Evolutionary conservation across 352 stramenopile species (phyloP).

Genomic region (Globisporangium nunn): DNA sequence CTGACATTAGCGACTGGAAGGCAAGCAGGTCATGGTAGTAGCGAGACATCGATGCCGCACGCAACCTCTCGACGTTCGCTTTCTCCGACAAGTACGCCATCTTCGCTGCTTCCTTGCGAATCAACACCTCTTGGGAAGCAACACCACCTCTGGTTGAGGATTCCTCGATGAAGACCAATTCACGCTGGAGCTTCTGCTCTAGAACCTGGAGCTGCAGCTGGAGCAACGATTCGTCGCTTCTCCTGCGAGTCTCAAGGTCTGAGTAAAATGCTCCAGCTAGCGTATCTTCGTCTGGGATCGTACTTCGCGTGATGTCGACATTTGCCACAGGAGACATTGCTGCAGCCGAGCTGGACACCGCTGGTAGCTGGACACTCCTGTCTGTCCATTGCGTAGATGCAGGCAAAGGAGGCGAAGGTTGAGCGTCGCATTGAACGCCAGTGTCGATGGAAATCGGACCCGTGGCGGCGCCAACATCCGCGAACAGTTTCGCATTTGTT

Average conservation of each 20-base stretch:
- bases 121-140: conserved; percentile 11
- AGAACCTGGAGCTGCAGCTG: conserved; percentile 34
- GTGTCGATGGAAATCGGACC: conserved; percentile 16
- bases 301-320: background rate
- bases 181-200: conserved; percentile 26
- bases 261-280: conserved; percentile 23
- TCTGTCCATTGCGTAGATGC: background rate
- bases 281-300: background rate
- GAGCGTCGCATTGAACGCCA: conserved; percentile 26
- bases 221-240: conserved; percentile 47
- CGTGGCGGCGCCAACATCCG: conserved; percentile 29
- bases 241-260: conserved; percentile 41
- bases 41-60: conserved; percentile 37
- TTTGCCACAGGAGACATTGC: background rate
- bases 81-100: conserved; percentile 46
- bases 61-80: conserved; percentile 45
- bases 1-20: conserved; percentile 31
- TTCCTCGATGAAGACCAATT: conserved; percentile 20
- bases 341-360: background rate
- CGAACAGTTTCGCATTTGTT: conserved; percentile 28
- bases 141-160: background rate
- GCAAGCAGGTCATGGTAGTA: conserved; percentile 63
- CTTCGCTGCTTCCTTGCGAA: conserved; percentile 25
- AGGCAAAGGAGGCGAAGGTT: background rate
- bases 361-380: background rate